Percentiles rank a stretch among this genome's conserved stretches.
Conservation (phyloP, 176 grass and related monocot genomes). For the Phragmites australis region DNA sequence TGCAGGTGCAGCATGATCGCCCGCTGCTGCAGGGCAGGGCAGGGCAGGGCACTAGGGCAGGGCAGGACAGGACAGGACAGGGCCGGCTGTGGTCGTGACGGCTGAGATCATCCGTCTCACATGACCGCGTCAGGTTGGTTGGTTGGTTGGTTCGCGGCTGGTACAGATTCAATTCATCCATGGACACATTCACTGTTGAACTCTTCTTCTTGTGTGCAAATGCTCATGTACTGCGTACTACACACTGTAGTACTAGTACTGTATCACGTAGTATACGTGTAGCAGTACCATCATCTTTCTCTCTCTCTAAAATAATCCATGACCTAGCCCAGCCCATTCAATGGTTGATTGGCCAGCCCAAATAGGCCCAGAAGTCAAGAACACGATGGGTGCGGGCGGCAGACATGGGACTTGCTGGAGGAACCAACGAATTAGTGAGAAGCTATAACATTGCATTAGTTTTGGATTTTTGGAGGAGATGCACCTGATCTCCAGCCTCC, state of each 20-base stretch:
- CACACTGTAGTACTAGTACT: too few species aligned
- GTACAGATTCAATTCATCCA: background rate
- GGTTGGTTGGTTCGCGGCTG: background rate
- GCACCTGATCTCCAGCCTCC: constrained; percentile 54
- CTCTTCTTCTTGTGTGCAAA: background rate
- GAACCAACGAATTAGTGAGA: constrained; percentile 12
- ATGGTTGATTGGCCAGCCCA: background rate
- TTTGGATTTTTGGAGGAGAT: constrained; percentile 50
- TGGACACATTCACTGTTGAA: background rate
- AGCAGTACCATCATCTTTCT: background rate
- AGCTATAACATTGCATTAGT: constrained; percentile 36
- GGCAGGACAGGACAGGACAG: background rate
- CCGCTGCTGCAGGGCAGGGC: background rate
- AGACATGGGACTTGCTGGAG: background rate
- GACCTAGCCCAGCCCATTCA: background rate
- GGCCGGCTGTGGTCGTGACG: background rate
- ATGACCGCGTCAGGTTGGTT: constrained; percentile 3
- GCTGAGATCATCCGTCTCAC: background rate
- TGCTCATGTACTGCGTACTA: background rate
- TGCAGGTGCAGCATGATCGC: background rate
- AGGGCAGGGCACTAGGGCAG: too few species aligned
- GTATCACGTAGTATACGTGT: too few species aligned
- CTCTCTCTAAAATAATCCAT: background rate
- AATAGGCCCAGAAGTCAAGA: background rate
- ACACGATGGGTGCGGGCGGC: too few species aligned